Evolutionary conservation across 2,329 filamentous ascomycete genomes (phyloP), one percentile per base, ranked within the genome.

Genomic region (Sarocladium brachiariae): DNA sequence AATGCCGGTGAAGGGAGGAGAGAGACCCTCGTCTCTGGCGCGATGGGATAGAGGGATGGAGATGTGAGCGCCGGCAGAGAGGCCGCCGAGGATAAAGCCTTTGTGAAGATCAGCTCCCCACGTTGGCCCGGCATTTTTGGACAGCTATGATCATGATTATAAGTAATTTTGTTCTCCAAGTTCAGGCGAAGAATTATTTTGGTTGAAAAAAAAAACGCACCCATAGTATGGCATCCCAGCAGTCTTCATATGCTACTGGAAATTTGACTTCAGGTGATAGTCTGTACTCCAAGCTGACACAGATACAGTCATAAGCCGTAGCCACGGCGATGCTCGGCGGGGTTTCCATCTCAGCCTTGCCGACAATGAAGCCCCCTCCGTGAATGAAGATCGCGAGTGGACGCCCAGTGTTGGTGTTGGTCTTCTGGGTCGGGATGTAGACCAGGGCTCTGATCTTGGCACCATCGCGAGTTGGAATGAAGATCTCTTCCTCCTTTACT

Each of bases 61-160:
- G 11, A 65, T 57, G 31, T 62, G 60, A 0, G 51, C 61, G 1
- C 59, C 61, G 2, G 63, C 62, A 0, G 63, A 66, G 0, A 59
- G 56, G 11, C 63, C 63, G 24, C 62, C 63, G 1, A 58, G n/a
- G 2, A 56, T 34, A 11, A 58, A 55, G 2, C 56, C 56, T 2
- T 37, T 34, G 2, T 25, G n/a, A 1, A 38, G 45, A 21, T 58
- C 53, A 2, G 47, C 56, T 2, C 55, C 55, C 35, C 35, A 39
- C 10, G 4, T 6, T 21, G 18, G 13, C 7, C 16, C 35, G 7
- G 35, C 35, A 13, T 39, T 39, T 18, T 21, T 21, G n/a, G 35
- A 39, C 7, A 39, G 6, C 35, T 39, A 18, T 19, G 13, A 13
- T 7, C 7, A 30, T 7, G n/a, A n/a, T n/a, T n/a, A n/a, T n/a